Base-by-base conservation (phyloP, 306 rosid species). In the Luffa acutangula region DNA sequence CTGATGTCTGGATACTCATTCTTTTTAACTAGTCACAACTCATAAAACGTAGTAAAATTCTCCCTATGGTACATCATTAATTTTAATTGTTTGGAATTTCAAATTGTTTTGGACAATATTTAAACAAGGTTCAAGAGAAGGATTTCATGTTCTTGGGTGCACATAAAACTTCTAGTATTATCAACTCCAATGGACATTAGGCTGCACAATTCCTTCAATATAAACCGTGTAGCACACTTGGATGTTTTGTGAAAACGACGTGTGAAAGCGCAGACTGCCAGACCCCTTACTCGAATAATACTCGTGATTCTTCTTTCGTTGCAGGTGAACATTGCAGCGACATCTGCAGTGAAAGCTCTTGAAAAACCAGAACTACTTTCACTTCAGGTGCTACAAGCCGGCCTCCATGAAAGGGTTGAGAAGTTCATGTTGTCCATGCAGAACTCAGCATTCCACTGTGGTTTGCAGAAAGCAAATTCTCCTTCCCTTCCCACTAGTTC, bases 261-360 rank as follows among this genome's bases (percentile, higher is more conserved):
- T 58, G 34, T 58, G 36, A 21, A 21, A 15, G 54, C 65, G 63
- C 73, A 25, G 54, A n/a, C 13, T 12, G 43, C 9, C 2, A 5
- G 42, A 62, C 18, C 67, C 2, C 41, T 64, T 14, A 36, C 58
- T 72, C 46, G 3, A 64, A 17, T 72, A 46, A 17, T 72, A 46
- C 58, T 45, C 42, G 1, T 13, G 21, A 72, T 72, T 48, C 10
- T 46, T 20, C 13, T 21, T 21, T 48, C 11, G 20, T 25, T 45
- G 45, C 80, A 87, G 88, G 67, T 80, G 48, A 81, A 74, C 77
- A 48, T 69, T 87, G 88, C 86, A 75, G 82, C 85, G 8, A 76
- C 42, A 66, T 78, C 85, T 20, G 79, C 86, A 11, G 77, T 75
- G 39, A 81, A 85, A 82, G 85, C 82, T 81, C 43, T 87, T n/a